Evolutionary conservation across 1,284 basidiomycete genomes (phyloP).

Genomic region (Fomitiporia mediterranea): DNA sequence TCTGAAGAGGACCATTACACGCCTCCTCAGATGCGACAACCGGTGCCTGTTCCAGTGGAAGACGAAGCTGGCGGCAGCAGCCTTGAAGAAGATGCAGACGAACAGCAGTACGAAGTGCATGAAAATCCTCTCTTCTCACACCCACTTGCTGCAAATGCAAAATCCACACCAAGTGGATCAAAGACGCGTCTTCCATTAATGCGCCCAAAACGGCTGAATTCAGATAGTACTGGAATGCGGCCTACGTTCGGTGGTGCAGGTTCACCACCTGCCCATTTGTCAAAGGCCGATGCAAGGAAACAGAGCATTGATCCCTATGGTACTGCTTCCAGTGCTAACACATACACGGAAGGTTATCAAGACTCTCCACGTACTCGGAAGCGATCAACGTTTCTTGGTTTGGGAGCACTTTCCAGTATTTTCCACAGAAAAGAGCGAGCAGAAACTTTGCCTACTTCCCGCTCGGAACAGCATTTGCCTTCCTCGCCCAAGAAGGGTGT

Average conservation of each 20-base stretch:
- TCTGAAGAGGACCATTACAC: constrained; percentile 35
- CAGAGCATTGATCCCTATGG: constrained; percentile 8
- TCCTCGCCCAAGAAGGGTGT: constrained; percentile 23
- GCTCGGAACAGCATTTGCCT: neutral
- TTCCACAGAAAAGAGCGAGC: constrained; percentile 26
- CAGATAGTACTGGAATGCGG: constrained; percentile 1
- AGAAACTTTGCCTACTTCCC: neutral
- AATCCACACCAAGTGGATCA: neutral
- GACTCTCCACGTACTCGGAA: constrained; percentile 12
- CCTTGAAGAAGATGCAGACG: constrained; percentile 31
- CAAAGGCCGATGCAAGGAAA: neutral
- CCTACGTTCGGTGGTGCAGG: constrained; percentile 11
- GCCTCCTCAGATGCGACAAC: constrained; percentile 37
- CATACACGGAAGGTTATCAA: neutral
- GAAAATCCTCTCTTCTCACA: constrained; percentile 54
- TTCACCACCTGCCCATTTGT: neutral
- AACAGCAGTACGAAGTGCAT: constrained; percentile 39
- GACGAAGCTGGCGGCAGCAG: constrained; percentile 29
- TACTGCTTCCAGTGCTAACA: neutral
- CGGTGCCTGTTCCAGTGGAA: constrained; percentile 37
- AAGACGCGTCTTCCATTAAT: constrained; percentile 7
- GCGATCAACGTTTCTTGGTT: constrained; percentile 34
- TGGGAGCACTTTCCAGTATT: constrained; percentile 32
- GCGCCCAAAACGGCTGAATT: neutral
- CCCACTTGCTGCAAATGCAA: neutral